Base-by-base conservation (phyloP, 768 basidiomycete species). In the Hygrocybe punicea region DNA sequence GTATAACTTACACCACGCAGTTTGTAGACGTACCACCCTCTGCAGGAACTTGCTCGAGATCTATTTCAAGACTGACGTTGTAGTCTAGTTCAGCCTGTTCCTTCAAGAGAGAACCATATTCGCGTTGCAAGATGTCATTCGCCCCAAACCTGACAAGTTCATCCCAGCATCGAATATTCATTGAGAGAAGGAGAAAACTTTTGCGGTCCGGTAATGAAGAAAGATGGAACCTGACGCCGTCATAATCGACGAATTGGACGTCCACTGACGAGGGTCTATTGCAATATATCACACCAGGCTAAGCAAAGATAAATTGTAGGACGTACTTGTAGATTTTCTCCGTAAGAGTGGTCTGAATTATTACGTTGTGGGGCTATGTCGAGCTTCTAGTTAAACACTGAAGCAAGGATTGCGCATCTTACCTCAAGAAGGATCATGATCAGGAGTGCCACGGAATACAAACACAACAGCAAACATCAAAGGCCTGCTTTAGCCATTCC, bases 81-180 rank as follows among this genome's bases (percentile, higher is more conserved):
- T 95, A 98, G 53, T 96, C 93, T 3, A 85, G 80, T 69, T 99
- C 95, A 1, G 87, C 78, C 61, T 87, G 78, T 21, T 77, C 71
- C 57, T 80, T 75, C 49, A 98, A 70, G 62, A 89, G 76, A 3
- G 81, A 65, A 5, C 91, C 92, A 69, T 98, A 98, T 72, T 96
- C 93, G 45, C 89, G 80, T 65, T 79, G 73, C 55, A 99, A 73
- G 35, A 96, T 73, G 51, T 91, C 84, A 33, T 85, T 65, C 1
- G 91, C 97, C 45, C 96, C 97, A 66, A 91, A 96, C 52, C 81
- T 78, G 10, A 86, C 86, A 45, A 99, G 84, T 69, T 98, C 93
- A 58, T 88, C 84, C 96, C 96, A 99, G 76, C 96, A 99, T 49
- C 91, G 87, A 57, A 98, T 94, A 71, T 87, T 87, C 93, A 99